phyloP scores from a whole-genome alignment of 495 filamentous ascomycete genomes.

The Neurospora sp. region DNA sequence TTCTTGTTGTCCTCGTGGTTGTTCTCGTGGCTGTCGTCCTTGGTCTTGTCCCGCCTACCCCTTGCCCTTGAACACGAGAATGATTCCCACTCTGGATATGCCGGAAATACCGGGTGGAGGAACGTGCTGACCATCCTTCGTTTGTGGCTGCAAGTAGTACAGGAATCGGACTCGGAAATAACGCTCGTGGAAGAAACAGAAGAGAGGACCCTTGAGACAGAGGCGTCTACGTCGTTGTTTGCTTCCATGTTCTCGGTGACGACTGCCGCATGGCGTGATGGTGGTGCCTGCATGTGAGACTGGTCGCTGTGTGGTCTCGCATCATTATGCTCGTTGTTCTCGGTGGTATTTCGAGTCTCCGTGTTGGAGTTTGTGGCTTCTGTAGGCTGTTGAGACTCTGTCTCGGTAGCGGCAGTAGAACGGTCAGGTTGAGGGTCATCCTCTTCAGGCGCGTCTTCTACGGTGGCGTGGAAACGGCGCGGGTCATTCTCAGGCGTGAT shows the following conservation, averaged over 20 bases:
- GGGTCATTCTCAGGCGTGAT: conserved; percentile 12
- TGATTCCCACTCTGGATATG: neutral
- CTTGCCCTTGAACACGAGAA: neutral
- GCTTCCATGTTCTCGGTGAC: neutral
- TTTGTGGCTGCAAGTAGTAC: neutral
- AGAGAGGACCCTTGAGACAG: neutral
- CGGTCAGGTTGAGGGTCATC: neutral
- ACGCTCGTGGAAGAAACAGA: neutral
- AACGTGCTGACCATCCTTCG: neutral
- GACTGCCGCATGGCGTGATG: too few species aligned
- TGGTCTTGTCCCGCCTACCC: neutral
- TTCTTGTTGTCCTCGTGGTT: neutral
- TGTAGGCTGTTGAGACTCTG: neutral
- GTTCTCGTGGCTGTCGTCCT: neutral
- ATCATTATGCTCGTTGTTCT: neutral
- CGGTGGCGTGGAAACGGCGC: conserved; percentile 10
- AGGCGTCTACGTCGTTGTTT: neutral
- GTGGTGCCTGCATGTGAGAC: too few species aligned
- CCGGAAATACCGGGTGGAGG: neutral
- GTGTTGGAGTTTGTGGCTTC: neutral
- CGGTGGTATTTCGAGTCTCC: neutral
- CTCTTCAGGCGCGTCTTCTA: neutral
- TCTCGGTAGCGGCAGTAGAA: neutral
- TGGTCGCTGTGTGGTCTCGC: neutral
- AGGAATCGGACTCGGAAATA: neutral